Evolutionary conservation across 1,139 yeast species (phyloP), one percentile per base, ranked within the genome.

Genomic region (Candida sp.): DNA sequence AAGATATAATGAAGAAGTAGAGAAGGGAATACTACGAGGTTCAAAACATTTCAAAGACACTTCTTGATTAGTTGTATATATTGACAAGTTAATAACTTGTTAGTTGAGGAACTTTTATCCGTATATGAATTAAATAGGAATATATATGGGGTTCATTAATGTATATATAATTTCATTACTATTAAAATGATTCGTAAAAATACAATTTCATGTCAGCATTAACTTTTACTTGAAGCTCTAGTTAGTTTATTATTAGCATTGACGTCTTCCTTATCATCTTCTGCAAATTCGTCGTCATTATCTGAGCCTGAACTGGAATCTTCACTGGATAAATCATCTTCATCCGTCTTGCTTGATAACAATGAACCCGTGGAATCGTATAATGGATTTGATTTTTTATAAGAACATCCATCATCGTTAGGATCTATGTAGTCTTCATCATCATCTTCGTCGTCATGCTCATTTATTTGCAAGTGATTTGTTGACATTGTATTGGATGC

Each of bases 371-470:
- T 51, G 8, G 70, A 57, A 50, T 72, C 77, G 50, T 84, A 84
- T 44, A 84, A 62, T 4, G 88, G 84, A 54, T 82, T 79, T 22
- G 77, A 72, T 56, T 81, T 83, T 42, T 80, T 80, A 59, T 86
- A 86, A 4, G 87, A 82, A 57, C 80, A 81, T 0, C 93, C 93
- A 55, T 86, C 95, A 59, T 86, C 93, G 56, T 85, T 83, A 2
- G 93, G 93, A 59, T 85, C 93, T 53, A 81, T 81, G 54, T 85
- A 85, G 46, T 83, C 88, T 25, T 46, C 49, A 21, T 45, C 43
- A 5, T 44, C 47, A 7, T 44, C 51, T 15, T 48, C 46, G 32
- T 56, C 54, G 34, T 50, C 54, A 27, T 50, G 48, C 29, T 25
- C 29, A 32, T 32, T 32, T 11, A 32, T n/a, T 6, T 29, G 33